Base-by-base conservation (phyloP, 106 monocot genomes). In the Acorus calamus region DNA sequence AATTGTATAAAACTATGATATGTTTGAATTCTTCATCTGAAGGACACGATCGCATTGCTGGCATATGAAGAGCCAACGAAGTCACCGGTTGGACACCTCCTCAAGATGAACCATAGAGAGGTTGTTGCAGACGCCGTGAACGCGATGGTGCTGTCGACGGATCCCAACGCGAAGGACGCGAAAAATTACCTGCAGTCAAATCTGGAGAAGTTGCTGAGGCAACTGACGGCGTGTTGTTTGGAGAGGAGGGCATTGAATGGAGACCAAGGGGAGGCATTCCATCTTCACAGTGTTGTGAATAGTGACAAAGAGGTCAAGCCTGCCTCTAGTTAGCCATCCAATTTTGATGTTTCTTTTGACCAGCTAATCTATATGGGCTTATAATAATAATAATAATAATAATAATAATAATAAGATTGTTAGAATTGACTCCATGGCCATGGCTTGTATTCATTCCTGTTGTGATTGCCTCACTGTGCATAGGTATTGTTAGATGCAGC, bases 51-150 rank as follows among this genome's bases (percentile, higher is more conserved):
- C 7, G 90, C 90, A 2, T 65, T 96, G 66, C 74, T 96, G 43
- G 94, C 94, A 13, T 98, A 91, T 57, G 76, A 80, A 8, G 53
- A 81, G 11, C 91, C 92, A 6, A 42, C 61, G 3, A 67, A 74
- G 44, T 92, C 91, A n/a, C 77, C 74, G 10, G 80, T 98, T 0
- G 82, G 83, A 0, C 74, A 91, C 66, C 83, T 92, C 11, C 85
- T 98, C 5, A 69, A 69, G 4, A 44, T 58, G 42, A 58, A 59
- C 5, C 96, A 98, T 55, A 70, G 87, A 2, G 96, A 98, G 59
- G 80, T 92, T 50, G 85, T 98, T 6, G 96, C 96, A 4, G 98
- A 98, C 65, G 85, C 98, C n/a, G 88, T 98, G 8, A 98, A 92
- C 66, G 63, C 77, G 49, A 64, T 65, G 51, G 69, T 98, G 13